Conservation (phyloP, 495 filamentous ascomycete genomes). For the Penicillium diatomitis region DNA sequence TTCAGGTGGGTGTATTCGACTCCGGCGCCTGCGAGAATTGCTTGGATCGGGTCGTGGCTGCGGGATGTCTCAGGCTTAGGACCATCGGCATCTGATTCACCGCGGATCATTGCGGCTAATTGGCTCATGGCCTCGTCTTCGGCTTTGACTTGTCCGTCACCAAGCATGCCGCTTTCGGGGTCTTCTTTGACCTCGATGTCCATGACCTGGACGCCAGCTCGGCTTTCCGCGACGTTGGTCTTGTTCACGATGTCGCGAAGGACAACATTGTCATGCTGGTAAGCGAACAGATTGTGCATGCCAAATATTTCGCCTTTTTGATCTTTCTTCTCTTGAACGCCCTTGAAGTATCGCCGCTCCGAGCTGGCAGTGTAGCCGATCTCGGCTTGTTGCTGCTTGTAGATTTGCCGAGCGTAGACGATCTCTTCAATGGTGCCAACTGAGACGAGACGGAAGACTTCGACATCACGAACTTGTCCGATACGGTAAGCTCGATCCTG, state of each 20-base stretch:
- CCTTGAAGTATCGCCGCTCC: constrained; percentile 92
- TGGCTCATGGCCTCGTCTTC: constrained; percentile 62
- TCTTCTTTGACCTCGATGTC: constrained; percentile 60
- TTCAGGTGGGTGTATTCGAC: constrained; percentile 97
- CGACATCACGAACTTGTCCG: constrained; percentile 85
- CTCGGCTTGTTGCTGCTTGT: constrained; percentile 98
- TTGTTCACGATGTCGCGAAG: constrained; percentile 93
- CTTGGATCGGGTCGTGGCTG: constrained; percentile 70
- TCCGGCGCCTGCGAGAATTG: constrained; percentile 79
- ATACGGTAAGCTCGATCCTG: constrained; percentile 97
- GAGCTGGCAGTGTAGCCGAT: constrained; percentile 91
- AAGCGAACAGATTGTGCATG: constrained; percentile 76
- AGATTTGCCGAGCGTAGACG: constrained; percentile 93
- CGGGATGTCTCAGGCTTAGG: constrained; percentile 18
- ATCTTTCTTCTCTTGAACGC: constrained; percentile 73
- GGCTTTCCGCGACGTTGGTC: constrained; percentile 91
- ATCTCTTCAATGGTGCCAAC: constrained; percentile 95
- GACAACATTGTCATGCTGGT: constrained; percentile 68
- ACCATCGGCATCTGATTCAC: constrained; percentile 33
- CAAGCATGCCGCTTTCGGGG: constrained; percentile 32
- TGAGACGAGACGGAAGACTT: constrained; percentile 91
- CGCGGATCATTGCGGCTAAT: constrained; percentile 60
- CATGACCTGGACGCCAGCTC: constrained; percentile 70
- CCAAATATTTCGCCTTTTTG: constrained; percentile 94
- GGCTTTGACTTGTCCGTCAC: constrained; percentile 7